Base-by-base conservation (phyloP, 2,329 filamentous ascomycete genomes). In the Catunica adiposa region DNA sequence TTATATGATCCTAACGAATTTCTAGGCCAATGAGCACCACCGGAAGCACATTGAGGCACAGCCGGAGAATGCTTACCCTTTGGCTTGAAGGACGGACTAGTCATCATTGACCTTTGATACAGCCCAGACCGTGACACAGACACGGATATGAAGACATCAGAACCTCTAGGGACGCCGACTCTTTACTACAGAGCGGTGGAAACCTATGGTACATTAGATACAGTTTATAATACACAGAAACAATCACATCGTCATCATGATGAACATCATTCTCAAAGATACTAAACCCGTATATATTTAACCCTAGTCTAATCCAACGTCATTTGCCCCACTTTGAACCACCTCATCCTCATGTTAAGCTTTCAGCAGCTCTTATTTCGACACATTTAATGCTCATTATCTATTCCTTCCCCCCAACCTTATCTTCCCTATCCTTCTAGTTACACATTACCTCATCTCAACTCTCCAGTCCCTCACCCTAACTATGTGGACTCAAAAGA, bases 21-120 rank as follows among this genome's bases (percentile, higher is more conserved):
- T 42, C 42, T 60, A 97, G 90, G 90, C 90, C 60, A 81, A 96
- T 67, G 88, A 94, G 69, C 84, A 94, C 66, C 81, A 96, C 76
- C 80, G 87, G 67, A 77, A 83, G 67, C 80, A 89, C 68, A 80
- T 97, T 62, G 80, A 96, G 72, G 83, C 89, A 56, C 77, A 90
- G 15, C 84, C 88, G 29, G 72, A 79, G 62, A 89, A 86, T 17
- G 82, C 86, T 60, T 94, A 92, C 69, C 90, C 90, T 40, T 77
- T 97, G 57, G 76, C 71, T 67, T 75, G 66, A 70, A 51, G 29
- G 29, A 34, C 29, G 29, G 29, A 34, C n/a, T n/a, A 11, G 29
- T 34, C 29, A 34, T 34, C n/a, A 17, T 44, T 22, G 15, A 17
- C 40, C n/a, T 44, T 44, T 44, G n/a, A n/a, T 34, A 51, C 7